Conservation (phyloP, 192 early-diverging fungal genomes). For the Mortierella hygrophila region DNA sequence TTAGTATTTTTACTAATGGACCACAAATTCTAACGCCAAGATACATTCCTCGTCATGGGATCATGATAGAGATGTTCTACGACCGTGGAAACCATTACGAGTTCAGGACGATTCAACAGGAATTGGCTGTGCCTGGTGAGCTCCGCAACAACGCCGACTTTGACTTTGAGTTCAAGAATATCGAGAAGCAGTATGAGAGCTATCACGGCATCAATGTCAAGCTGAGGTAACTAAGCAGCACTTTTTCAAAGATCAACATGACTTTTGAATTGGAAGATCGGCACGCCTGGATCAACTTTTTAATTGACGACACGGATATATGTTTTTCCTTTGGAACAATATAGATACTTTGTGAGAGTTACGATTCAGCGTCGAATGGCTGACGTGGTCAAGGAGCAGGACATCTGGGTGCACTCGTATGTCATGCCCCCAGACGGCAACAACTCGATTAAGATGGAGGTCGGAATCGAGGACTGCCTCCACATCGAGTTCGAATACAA, state of each 20-base stretch:
- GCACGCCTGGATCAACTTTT: background rate
- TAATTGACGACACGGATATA: background rate
- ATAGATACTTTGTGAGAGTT: conserved; percentile 94
- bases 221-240: conserved; percentile 68
- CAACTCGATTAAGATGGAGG: conserved; percentile 99
- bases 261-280: background rate
- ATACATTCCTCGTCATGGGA: background rate
- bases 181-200: conserved; percentile 99
- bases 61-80: conserved; percentile 86
- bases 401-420: conserved; percentile 99
- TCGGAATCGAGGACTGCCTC: conserved; percentile 98
- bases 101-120: conserved; percentile 93
- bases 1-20: background rate
- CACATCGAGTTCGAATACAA: conserved; percentile 99
- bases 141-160: conserved; percentile 82
- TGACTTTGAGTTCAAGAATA: conserved; percentile 98
- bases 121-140: conserved; percentile 95
- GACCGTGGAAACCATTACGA: conserved; percentile 96
- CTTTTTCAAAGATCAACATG: too few species aligned
- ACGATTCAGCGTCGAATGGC: conserved; percentile 89
- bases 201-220: conserved; percentile 99
- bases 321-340: too few species aligned
- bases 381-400: conserved; percentile 92
- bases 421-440: conserved; percentile 92
- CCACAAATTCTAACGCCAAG: background rate